A percentile compares a stretch with the other conserved stretches of the same genome.
phyloP scores from a whole-genome alignment of 2,329 filamentous ascomycete genomes.

The Biscogniauxia mediterranea region DNA sequence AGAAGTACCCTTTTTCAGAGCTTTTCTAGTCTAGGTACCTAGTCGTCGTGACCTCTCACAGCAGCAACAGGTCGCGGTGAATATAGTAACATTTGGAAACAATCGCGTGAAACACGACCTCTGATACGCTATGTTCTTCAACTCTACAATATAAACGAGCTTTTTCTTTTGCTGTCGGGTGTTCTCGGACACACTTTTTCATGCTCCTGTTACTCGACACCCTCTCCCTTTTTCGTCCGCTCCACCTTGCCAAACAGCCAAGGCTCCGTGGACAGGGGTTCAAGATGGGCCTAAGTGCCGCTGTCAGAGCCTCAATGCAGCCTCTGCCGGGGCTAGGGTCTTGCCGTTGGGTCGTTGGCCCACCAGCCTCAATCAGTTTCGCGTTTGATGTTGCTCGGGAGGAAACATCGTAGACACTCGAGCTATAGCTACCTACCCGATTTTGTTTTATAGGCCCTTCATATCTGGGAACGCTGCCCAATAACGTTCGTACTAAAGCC shows the following conservation, averaged over 20 bases:
- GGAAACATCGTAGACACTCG: conserved; percentile 15
- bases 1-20: background rate
- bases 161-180: conserved; percentile 8
- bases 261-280: conserved; percentile 1
- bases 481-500: conserved; percentile 15
- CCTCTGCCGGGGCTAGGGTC: conserved; percentile 1
- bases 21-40: background rate
- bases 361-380: conserved; percentile 23
- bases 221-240: conserved; percentile 8
- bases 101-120: conserved; percentile 12
- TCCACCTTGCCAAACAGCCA: conserved; percentile 17
- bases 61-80: background rate
- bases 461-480: conserved; percentile 7
- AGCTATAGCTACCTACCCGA: background rate
- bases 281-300: background rate
- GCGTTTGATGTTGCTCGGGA: conserved; percentile 20
- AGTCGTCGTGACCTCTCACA: background rate
- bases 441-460: background rate
- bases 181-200: conserved; percentile 12
- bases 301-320: background rate
- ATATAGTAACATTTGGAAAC: conserved; percentile 7
- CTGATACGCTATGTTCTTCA: conserved; percentile 12
- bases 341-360: conserved; percentile 4
- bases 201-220: conserved; percentile 1
- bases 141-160: conserved; percentile 1